Evolutionary conservation across 2,329 filamentous ascomycete genomes (phyloP), one percentile per base, ranked within the genome.

Genomic region (Tolypocladium pustulatum): DNA sequence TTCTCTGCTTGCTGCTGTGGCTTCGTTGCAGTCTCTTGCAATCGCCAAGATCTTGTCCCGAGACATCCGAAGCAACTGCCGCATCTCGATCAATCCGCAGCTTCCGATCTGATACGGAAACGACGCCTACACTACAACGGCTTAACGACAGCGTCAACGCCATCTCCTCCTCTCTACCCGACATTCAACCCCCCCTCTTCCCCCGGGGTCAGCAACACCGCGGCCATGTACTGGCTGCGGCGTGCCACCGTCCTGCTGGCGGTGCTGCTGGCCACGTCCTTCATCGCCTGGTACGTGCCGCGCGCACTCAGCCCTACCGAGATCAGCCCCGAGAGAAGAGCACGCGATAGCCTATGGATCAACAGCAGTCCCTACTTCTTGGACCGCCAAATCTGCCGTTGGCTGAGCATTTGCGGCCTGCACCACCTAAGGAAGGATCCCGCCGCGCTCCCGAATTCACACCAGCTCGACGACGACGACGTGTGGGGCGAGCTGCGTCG

Each of bases 371-470:
- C 84, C 41, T 86, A 86, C 66, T 92, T 87, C 81, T 71, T 87
- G 60, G 89, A 92, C 71, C 81, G 88, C 37, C 90, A 90, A 68
- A 77, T 84, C 9, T 96, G 91, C 70, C 83, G 84, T 53, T 95
- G 88, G 87, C 74, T 96, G 49, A 81, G 88, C 38, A 71, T 95
- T 34, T 96, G 91, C 69, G 91, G 90, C 30, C 71, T 90, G n/a
- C 78, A 87, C 56, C 90, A 95, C 68, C 75, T 92, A 63, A 79
- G 81, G 57, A 81, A 76, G 52, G 85, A 86, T 66, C 80, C 81
- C 27, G 86, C 73, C 25, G 71, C 71, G 22, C 74, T 72, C n/a
- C 62, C 60, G 10, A 55, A 10, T 37, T 30, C 51, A 40, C 60
- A 59, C 37, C 32, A 32, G 25, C 61, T 62, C 38, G 61, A 65